Conservation (phyloP, 2,329 filamentous ascomycete species). For the Ascosphaera apis region DNA sequence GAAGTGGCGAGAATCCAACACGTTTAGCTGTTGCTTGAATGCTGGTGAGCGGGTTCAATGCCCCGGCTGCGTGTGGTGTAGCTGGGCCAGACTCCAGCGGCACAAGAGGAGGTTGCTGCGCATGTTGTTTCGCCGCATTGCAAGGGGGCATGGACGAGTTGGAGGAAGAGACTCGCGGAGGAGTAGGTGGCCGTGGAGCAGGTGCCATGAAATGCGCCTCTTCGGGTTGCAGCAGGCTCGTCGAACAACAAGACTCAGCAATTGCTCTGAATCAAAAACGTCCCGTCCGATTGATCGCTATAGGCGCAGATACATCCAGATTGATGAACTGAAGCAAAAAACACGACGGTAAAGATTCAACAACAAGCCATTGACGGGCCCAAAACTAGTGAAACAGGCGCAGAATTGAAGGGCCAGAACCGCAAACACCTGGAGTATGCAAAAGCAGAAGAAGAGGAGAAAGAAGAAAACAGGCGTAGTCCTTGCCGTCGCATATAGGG, state of each 20-base stretch:
- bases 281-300: too few species aligned
- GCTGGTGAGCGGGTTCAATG: slow-evolving; percentile 14
- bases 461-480: slow-evolving; percentile 1
- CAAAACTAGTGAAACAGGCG: too few species aligned
- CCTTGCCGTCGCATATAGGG: slow-evolving; percentile 1
- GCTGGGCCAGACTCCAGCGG: slow-evolving; percentile 7
- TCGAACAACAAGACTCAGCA: too few species aligned
- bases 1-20: slow-evolving; percentile 39
- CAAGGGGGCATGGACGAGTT: slow-evolving; percentile 6
- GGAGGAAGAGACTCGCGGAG: slow-evolving; percentile 20
- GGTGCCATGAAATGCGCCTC: slow-evolving; percentile 7
- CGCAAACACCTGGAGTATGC: too few species aligned
- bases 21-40: slow-evolving; percentile 26
- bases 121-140: slow-evolving; percentile 15
- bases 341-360: too few species aligned
- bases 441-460: slow-evolving; percentile 4
- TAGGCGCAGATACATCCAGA: too few species aligned
- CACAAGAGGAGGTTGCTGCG: slow-evolving; percentile 14
- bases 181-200: slow-evolving; percentile 31
- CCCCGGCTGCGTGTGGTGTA: slow-evolving; percentile 9
- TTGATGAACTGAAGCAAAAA: too few species aligned
- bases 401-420: too few species aligned
- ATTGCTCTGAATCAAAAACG: too few species aligned
- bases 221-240: too few species aligned
- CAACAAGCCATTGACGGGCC: too few species aligned